Evolutionary conservation across 805 yeast genomes (phyloP).

Genomic region (Candida tibetensis): DNA sequence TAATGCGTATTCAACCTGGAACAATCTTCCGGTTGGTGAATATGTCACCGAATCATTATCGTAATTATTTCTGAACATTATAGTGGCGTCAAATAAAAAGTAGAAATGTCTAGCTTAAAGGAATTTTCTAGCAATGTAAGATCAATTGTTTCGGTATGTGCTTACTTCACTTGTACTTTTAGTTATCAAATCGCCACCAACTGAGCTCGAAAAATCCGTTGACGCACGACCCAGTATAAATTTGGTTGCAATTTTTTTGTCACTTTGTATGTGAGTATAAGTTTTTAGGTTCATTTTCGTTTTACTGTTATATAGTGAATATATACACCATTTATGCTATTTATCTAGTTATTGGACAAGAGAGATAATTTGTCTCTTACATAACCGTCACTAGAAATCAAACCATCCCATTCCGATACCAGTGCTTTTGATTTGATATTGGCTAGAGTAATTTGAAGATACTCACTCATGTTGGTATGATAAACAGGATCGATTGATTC

Average conservation of each 20-base stretch:
- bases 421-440: slow-evolving; percentile 18
- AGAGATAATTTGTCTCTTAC: not conserved
- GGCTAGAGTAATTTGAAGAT: slow-evolving; percentile 32
- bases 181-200: not conserved
- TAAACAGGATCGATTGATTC: slow-evolving; percentile 34
- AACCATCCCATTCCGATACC: not conserved
- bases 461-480: slow-evolving; percentile 46
- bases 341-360: too few relatives aligned
- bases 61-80: slow-evolving; percentile 91
- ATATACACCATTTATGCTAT: too few relatives aligned
- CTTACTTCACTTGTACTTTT: not conserved
- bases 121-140: not conserved
- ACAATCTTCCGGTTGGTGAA: slow-evolving; percentile 91
- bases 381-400: not conserved
- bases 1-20: slow-evolving; percentile 84
- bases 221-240: not conserved
- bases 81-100: not conserved
- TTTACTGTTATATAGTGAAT: too few relatives aligned
- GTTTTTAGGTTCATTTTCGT: too few relatives aligned
- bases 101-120: not conserved
- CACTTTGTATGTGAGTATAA: too few relatives aligned
- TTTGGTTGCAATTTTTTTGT: not conserved
- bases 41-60: slow-evolving; percentile 98
- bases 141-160: not conserved
- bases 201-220: not conserved